Conservation (phyloP, 805 yeast species). For the Tetrapisispora namnaoensis region DNA sequence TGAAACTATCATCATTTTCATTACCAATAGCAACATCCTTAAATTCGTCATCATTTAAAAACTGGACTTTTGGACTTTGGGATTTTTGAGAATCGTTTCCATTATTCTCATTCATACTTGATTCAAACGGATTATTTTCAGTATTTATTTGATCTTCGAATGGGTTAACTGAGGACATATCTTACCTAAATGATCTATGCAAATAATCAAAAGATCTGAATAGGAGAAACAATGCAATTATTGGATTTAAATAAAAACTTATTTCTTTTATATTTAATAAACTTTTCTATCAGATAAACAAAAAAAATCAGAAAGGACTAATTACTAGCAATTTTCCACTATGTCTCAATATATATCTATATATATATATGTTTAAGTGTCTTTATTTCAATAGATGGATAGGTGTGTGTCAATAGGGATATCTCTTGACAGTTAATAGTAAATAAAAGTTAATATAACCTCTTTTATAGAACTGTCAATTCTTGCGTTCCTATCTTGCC, state of each 20-base stretch:
- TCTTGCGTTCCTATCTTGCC: too few relatives aligned
- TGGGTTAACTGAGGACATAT: conserved; percentile 16
- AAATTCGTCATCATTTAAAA: conserved; percentile 8
- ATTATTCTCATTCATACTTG: conserved; percentile 4
- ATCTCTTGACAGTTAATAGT: too few relatives aligned
- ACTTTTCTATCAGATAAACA: too few relatives aligned
- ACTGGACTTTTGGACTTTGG: conserved; percentile 2
- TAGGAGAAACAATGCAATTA: background rate
- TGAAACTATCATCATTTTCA: conserved; percentile 1
- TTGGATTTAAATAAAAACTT: background rate
- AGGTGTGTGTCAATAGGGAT: too few relatives aligned
- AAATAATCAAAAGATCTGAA: background rate
- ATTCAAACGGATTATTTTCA: conserved; percentile 8
- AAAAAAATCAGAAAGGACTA: too few relatives aligned
- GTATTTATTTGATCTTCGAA: conserved; percentile 24
- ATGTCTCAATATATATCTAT: too few relatives aligned
- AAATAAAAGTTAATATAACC: too few relatives aligned
- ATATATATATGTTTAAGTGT: too few relatives aligned
- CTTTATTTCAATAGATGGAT: too few relatives aligned
- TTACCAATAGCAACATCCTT: conserved; percentile 9
- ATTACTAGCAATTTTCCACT: too few relatives aligned
- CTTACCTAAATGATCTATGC: background rate
- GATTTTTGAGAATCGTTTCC: conserved; percentile 8
- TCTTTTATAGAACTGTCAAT: too few relatives aligned
- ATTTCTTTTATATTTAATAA: too few relatives aligned